Conservation (phyloP, 2,329 filamentous ascomycete genomes). For the Diaporthe humulicola region DNA sequence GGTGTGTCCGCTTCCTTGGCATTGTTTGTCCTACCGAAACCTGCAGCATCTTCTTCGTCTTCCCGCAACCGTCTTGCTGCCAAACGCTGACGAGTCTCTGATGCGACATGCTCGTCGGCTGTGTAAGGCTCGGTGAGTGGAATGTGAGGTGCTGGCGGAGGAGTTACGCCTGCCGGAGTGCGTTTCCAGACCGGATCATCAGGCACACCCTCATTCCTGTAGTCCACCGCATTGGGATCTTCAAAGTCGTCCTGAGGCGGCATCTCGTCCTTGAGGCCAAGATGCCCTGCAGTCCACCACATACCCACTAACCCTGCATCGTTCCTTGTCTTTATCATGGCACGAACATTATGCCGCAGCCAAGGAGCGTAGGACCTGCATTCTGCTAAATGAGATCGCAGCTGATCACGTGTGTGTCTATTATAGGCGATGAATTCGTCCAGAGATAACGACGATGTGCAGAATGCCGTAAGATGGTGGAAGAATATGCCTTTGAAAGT, state of each 20-base stretch:
- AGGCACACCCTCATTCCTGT: slow-evolving; percentile 40
- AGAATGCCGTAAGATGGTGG: slow-evolving; percentile 87
- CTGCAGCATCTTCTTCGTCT: background rate
- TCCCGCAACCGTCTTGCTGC: background rate
- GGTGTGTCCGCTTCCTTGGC: background rate
- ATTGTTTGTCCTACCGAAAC: background rate
- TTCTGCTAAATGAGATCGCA: slow-evolving; percentile 37
- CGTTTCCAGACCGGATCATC: slow-evolving; percentile 37
- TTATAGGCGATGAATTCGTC: slow-evolving; percentile 41
- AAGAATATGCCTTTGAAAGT: slow-evolving; percentile 98
- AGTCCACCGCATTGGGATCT: slow-evolving; percentile 40
- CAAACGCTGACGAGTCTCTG: background rate
- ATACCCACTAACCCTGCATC: slow-evolving; percentile 38
- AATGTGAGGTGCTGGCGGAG: slow-evolving; percentile 24
- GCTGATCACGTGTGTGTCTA: slow-evolving; percentile 30
- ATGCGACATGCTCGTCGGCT: background rate
- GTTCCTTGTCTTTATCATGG: slow-evolving; percentile 38
- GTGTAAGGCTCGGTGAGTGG: slow-evolving; percentile 18
- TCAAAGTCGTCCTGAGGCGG: slow-evolving; percentile 33
- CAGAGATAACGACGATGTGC: slow-evolving; percentile 69
- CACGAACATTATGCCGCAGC: slow-evolving; percentile 38
- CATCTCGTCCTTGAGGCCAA: slow-evolving; percentile 32
- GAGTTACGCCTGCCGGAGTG: slow-evolving; percentile 28
- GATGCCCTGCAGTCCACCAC: slow-evolving; percentile 42
- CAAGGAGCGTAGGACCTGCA: slow-evolving; percentile 35